Base-by-base conservation (phyloP, 495 filamentous ascomycete genomes). In the Penicillium antarcticum region DNA sequence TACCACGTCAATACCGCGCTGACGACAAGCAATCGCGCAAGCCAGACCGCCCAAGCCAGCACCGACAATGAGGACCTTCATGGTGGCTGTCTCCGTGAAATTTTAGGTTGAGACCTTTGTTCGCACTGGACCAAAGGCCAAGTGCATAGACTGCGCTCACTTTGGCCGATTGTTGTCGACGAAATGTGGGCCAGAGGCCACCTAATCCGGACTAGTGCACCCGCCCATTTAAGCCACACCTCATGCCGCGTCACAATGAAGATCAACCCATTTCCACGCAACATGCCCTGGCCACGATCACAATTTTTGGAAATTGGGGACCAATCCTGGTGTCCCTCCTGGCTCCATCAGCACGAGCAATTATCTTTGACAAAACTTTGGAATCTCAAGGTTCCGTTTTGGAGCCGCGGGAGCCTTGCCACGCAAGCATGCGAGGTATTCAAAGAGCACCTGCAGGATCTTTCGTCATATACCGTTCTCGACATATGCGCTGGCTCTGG, bases 401-500 rank as follows among this genome's bases (percentile, higher is more conserved):
- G 60, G 18, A 55, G 56, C 51, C 50, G 58, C 42, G 56, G 61
- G 26, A 55, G 46, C 13, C 50, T 58, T 3, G 51, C 52, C 1
- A 58, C 51, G 1, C 58, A 59, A 18, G 63, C 68, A 45, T 58
- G 60, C 51, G 62, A 67, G 45, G 68, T 79, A 33, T 70, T 86
- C 19, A 66, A 70, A 53, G 43, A 67, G 66, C 41, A 77, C 79
- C 23, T 70, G 55, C 23, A 19, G 39, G 59, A 68, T 34, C 58
- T 73, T 1, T 71, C 69, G 24, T 71, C 58, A 6, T 78, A 81
- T 59, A 78, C 76, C 14, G 80, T 87, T 50, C 79, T 89, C 45
- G 87, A 91, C 66, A 85, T 89, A 66, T 88, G 86, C 64, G 83
- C 87, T 14, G 87, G 87, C 47, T 84, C 75, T 21, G 87, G 87